Base-by-base conservation (phyloP, 2,329 filamentous ascomycete genomes). In the Colletotrichum ledebouriae region DNA sequence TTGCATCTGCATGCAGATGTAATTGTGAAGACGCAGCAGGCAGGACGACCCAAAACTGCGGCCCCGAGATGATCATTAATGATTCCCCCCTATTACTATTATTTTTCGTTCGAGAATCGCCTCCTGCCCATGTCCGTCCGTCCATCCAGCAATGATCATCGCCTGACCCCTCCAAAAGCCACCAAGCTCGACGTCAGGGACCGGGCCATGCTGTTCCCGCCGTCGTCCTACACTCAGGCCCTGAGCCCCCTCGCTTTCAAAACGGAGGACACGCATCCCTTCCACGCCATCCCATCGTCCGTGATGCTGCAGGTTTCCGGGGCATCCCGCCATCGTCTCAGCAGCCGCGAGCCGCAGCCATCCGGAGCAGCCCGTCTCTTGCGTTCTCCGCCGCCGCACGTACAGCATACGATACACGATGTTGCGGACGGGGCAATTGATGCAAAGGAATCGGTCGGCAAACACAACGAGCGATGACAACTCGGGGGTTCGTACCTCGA, bases 181-280 rank as follows among this genome's bases (percentile, higher is more conserved):
- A 59, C 22, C 17, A 59, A 55, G 50, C 50, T 55, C 50, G 29
- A 20, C 17, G 39, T 55, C 50, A 39, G 50, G 50, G 44, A 59
- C 64, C 64, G 64, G 61, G 39, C 60, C 65, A 64, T 53, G 53
- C 15, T 33, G 17, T 59, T 64, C 39, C 65, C 60, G 65, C 34
- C 39, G 22, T 49, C 33, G 64, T 58, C 46, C 53, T 55, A 59
- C 46, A 55, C 57, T 65, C 6, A 37, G 57, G 47, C 46, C 13
- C 22, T n/a, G 20, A 41, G 22, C 60, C 53, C 53, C 56, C n/a
- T 52, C 56, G 44, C 20, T 44, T 67, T 56, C 60, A 49, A 63
- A 63, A 67, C 64, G 64, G 59, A 63, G 42, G 59, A 67, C 52
- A 52, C 59, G 59, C 64, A 58, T 52, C 42, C 52, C 59, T 29